A percentile compares a stretch with the other conserved stretches of the same genome.
Conservation (phyloP, 768 basidiomycete genomes). For the Tubosaeta sp. region DNA sequence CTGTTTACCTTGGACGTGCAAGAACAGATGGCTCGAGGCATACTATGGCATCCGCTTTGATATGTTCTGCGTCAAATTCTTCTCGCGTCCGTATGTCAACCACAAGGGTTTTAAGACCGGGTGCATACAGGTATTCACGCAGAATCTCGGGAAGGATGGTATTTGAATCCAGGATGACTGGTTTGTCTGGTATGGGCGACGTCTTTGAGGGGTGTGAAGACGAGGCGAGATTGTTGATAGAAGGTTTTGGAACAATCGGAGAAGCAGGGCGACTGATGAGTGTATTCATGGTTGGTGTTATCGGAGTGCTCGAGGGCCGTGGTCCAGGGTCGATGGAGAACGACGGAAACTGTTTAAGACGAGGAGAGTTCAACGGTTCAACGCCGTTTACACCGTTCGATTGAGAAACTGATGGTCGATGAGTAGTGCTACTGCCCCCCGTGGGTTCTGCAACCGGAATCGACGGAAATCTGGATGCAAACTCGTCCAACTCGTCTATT, state of each 20-base stretch:
- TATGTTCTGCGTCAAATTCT: constrained; percentile 72
- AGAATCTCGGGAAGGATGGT: constrained; percentile 58
- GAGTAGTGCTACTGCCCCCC: constrained; percentile 24
- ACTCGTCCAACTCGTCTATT: constrained; percentile 70
- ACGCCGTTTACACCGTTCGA: constrained; percentile 29
- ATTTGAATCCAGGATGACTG: constrained; percentile 56
- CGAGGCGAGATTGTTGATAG: constrained; percentile 35
- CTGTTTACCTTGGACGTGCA: constrained; percentile 57
- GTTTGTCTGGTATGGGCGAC: constrained; percentile 31
- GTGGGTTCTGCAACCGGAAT: constrained; percentile 42
- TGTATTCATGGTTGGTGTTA: constrained; percentile 51
- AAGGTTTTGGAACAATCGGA: constrained; percentile 45
- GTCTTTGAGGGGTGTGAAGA: constrained; percentile 30
- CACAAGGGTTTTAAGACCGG: constrained; percentile 57
- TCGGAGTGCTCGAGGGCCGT: constrained; percentile 68
- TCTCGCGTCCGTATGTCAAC: constrained; percentile 80
- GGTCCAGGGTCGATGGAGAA: constrained; percentile 45
- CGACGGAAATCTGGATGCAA: constrained; percentile 45
- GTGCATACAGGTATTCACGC: constrained; percentile 49
- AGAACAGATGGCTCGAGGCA: constrained; percentile 85
- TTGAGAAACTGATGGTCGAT: constrained; percentile 20
- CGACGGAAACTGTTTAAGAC: constrained; percentile 35
- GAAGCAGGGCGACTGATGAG: constrained; percentile 65
- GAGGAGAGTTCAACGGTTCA: constrained; percentile 31
- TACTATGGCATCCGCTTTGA: constrained; percentile 63